Conservation (phyloP, 176 grass and related monocot species). For the Panicum miliaceum region DNA sequence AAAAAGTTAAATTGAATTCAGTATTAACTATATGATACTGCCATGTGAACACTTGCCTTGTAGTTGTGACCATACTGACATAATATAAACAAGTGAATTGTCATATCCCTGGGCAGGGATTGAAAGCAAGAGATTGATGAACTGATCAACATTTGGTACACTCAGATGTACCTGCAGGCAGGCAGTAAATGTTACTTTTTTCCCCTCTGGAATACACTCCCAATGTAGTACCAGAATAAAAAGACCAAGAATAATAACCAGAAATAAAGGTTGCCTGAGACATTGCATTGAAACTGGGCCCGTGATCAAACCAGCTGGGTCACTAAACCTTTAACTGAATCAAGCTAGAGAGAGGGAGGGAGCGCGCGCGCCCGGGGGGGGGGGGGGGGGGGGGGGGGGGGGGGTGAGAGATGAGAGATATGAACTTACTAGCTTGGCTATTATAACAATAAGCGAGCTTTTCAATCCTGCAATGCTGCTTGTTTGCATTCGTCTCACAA, state of each 20-base stretch:
- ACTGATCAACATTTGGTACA: conserved; percentile 81
- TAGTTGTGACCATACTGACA: conserved; percentile 91
- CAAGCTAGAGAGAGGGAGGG: too few relatives aligned
- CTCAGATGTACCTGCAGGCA: conserved; percentile 91
- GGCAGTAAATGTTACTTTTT: conserved; percentile 8
- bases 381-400: too few relatives aligned
- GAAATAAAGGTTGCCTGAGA: neutral
- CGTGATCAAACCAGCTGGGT: neutral
- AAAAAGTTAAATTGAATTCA: conserved; percentile 7
- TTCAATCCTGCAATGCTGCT: conserved; percentile 82
- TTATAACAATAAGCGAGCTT: conserved; percentile 90
- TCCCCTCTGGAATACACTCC: neutral
- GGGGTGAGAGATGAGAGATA: neutral
- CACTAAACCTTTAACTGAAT: too few relatives aligned
- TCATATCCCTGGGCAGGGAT: conserved; percentile 68
- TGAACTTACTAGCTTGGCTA: conserved; percentile 81
- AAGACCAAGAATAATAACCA: conserved; percentile 2
- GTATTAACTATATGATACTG: conserved; percentile 8
- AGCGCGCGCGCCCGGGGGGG: too few relatives aligned
- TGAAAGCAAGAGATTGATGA: conserved; percentile 85
- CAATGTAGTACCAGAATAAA: neutral
- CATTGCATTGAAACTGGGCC: neutral
- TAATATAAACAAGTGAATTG: conserved; percentile 80
- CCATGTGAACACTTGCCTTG: conserved; percentile 58
- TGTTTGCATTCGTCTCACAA: conserved; percentile 87